These are phyloP conservation scores for Malassezia globosa DNA, from an alignment of 1,284 basidiomycete genomes.

Conservation along the genomic window DNA sequence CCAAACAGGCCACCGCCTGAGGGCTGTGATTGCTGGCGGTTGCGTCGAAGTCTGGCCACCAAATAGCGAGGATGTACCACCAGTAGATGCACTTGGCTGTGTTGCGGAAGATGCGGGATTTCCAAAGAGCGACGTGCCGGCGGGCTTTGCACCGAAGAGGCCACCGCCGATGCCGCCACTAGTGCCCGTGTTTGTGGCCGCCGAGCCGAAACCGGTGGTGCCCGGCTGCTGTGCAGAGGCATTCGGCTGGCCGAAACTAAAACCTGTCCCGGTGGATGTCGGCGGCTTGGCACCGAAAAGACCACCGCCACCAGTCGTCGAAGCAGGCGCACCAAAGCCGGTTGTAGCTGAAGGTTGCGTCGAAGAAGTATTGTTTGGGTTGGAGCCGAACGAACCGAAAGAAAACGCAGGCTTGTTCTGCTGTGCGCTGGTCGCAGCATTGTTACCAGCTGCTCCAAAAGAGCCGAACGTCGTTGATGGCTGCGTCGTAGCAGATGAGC, in stretches of 20 bases:
- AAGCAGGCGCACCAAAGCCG: slow-evolving; percentile 30
- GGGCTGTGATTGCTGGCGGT: neutral
- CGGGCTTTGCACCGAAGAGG: slow-evolving; percentile 40
- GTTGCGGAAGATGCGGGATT: neutral
- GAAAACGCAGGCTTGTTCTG: slow-evolving; percentile 39
- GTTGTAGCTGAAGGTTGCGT: too few relatives aligned
- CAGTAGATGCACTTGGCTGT: neutral
- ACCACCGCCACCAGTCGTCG: slow-evolving; percentile 33
- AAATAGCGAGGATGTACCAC: neutral
- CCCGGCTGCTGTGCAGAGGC: neutral
- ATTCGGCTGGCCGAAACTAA: slow-evolving; percentile 12
- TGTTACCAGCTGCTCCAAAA: slow-evolving; percentile 18
- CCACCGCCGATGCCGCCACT: slow-evolving; percentile 17
- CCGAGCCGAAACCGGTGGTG: slow-evolving; percentile 4
- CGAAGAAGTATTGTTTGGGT: slow-evolving; percentile 1
- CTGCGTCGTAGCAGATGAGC: slow-evolving; percentile 26
- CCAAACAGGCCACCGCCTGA: slow-evolving; percentile 34
- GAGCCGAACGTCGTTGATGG: slow-evolving; percentile 15
- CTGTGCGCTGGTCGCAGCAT: slow-evolving; percentile 16
- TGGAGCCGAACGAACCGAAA: slow-evolving; percentile 20
- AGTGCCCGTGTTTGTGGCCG: neutral
- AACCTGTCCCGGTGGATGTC: slow-evolving; percentile 19
- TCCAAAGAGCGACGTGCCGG: slow-evolving; percentile 37
- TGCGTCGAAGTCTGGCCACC: neutral
- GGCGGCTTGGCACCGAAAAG: slow-evolving; percentile 37